phyloP scores from a whole-genome alignment of 352 stramenopile species.

The Globisporangium nunn region DNA sequence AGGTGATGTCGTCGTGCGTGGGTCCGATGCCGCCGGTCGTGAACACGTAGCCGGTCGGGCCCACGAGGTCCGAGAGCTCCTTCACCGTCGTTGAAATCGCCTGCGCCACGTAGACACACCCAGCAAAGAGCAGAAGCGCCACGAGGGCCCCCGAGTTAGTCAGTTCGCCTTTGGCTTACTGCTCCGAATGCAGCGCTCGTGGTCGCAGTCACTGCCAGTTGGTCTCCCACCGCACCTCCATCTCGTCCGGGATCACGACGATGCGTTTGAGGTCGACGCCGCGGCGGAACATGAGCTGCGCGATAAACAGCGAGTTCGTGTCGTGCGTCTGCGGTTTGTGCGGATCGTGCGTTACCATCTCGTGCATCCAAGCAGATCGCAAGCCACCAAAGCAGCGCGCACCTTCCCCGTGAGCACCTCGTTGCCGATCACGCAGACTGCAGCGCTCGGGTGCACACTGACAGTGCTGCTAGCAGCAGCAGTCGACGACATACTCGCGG shows the following conservation, averaged over 20 bases:
- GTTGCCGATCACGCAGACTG: conserved; percentile 77
- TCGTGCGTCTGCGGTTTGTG: conserved; percentile 58
- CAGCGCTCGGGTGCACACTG: conserved; percentile 29
- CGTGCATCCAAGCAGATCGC: too few relatives aligned
- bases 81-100: conserved; percentile 68
- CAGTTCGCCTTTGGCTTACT: too few relatives aligned
- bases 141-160: too few relatives aligned
- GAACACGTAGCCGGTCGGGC: conserved; percentile 74
- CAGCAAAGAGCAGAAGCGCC: too few relatives aligned
- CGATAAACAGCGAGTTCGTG: conserved; percentile 80
- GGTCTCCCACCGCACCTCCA: conserved; percentile 38
- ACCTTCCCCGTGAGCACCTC: conserved; percentile 85
- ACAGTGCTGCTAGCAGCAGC: too few relatives aligned
- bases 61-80: conserved; percentile 65
- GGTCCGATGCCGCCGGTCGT: conserved; percentile 80
- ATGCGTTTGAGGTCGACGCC: conserved; percentile 75
- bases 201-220: too few relatives aligned
- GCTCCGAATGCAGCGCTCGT: too few relatives aligned
- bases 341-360: too few relatives aligned
- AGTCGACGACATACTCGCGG: too few relatives aligned
- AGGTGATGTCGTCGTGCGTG: conserved; percentile 86
- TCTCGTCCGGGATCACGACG: conserved; percentile 72
- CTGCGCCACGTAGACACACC: conserved; percentile 10
- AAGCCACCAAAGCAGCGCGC: not conserved
- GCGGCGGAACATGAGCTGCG: conserved; percentile 73